phyloP scores from a whole-genome alignment of 1,139 yeast genomes.

The Yamadazyma sp. region DNA sequence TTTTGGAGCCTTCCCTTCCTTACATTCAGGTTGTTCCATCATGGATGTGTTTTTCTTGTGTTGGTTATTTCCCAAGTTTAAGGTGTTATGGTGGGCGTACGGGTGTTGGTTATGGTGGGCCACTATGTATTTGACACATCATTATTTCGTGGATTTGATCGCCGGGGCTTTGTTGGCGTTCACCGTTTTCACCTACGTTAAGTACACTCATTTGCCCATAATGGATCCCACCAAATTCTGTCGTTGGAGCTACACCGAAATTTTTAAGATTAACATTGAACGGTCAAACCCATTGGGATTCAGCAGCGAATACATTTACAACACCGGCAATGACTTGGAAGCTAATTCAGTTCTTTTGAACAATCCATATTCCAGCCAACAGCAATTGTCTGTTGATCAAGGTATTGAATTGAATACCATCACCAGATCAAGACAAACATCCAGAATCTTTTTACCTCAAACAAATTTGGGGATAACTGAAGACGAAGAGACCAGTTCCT shows the following conservation, averaged over 20 bases:
- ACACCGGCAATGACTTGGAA: conserved; percentile 8
- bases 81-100: conserved; percentile 67
- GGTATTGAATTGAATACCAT: conserved; percentile 29
- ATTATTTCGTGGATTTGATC: conserved; percentile 87
- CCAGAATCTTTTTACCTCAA: conserved; percentile 21
- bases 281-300: conserved; percentile 36
- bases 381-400: conserved; percentile 8
- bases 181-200: conserved; percentile 69
- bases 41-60: conserved; percentile 87
- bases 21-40: conserved; percentile 91
- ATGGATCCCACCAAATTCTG: conserved; percentile 62
- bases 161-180: conserved; percentile 84
- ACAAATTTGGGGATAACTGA: conserved; percentile 19
- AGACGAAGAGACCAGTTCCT: conserved; percentile 30
- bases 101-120: conserved; percentile 98
- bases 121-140: conserved; percentile 95
- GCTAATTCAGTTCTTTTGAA: conserved; percentile 8
- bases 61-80: conserved; percentile 73
- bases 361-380: conserved; percentile 7
- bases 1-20: conserved; percentile 97
- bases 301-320: conserved; percentile 16
- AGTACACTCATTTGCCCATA: conserved; percentile 73
- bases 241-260: conserved; percentile 75
- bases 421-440: conserved; percentile 35
- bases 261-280: conserved; percentile 26